Evolutionary conservation across 2,329 filamentous ascomycete genomes (phyloP), one percentile per base, ranked within the genome.

Genomic region (Rutstroemia sp.): DNA sequence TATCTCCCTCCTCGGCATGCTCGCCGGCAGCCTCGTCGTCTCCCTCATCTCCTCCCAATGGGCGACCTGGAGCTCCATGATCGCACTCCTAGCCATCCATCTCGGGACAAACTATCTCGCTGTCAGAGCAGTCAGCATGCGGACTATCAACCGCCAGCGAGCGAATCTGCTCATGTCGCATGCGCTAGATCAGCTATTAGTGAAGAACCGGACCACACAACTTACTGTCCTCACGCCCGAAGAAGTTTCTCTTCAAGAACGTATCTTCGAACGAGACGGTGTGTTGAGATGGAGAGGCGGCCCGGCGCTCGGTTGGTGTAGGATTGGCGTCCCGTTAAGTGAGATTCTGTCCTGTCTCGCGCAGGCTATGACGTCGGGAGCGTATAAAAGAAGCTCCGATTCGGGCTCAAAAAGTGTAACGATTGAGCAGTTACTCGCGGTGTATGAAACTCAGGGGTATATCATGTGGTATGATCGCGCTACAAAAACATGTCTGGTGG

Each of bases 41-140:
- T 87, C 87, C 37, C 76, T 81, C 60, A 82, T 96, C 21, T 82
- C 87, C 51, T 83, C 85, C 49, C 83, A 84, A 56, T 70, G 76
- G 14, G 82, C 85, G 9, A 95, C 94, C 39, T 92, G 90, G 82
- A 75, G 75, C 48, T 77, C 86, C 57, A 83, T 96, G 73, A 72
- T 92, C 0, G 60, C 82, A 2, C 79, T 97, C 19, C 79, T 96
- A 16, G 75, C 82, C 12, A 74, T 88, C 6, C 94, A 97, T 71
- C 78, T 97, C 6, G 81, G 78, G 67, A 91, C 88, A 64, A 97
- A 97, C 71, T 92, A 95, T 70, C 78, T 83, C 37, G 94, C 91
- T 44, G 92, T 99, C 5, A 80, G 86, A 60, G 80, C 87, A 49
- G 92, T 99, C 16, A 84, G 83, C 68, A 89, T 97, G 85, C 81